Evolutionary conservation across 352 stramenopile genomes (phyloP), one percentile per base, ranked within the genome.

Genomic region (Peronospora destructor): DNA sequence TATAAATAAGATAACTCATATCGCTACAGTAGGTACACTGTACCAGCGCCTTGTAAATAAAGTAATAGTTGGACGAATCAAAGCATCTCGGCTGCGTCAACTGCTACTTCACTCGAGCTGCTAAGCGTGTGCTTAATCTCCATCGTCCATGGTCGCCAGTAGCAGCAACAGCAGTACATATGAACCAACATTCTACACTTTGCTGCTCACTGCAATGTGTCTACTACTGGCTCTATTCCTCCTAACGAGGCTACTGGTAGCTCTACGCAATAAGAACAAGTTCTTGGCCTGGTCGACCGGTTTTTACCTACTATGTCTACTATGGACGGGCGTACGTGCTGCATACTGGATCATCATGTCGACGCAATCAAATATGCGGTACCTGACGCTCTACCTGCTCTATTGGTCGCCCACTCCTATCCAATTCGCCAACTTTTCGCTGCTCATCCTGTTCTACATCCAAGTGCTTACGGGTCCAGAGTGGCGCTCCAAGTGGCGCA

Each of bases 351-450:
- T 92, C 65, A 73, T 84, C 52, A 78, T 89, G 64, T 74, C 85
- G 53, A 78, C 76, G 21, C 75, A 79, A 41, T 69, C 75, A 37
- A 76, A 68, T 52, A 77, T 90, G 58, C 76, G 75, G 48, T 90
- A 90, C 49, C 64, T 92, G 34, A 73, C 82, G 61, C 74, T 92
- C 49, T 92, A 92, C 47, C 56, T 92, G 53, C 70, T 92, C 36
- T 92, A 92, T 66, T 92, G 82, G 82, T 73, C 85, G 29, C 82
- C 82, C 2, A 92, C 79, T 37, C 79, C 82, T 26, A 86, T 92
- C 61, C 82, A 92, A 64, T 92, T 92, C 59, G 82, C 82, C 73
- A 92, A 90, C 59, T 92, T 92, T 49, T 89, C 82, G 56, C 70
- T 92, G 37, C 73, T 92, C 26, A 74, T 92, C 34, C 77, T 92